Evolutionary conservation across 2,329 filamentous ascomycete genomes (phyloP).

Genomic region (Ophiostoma populinum): DNA sequence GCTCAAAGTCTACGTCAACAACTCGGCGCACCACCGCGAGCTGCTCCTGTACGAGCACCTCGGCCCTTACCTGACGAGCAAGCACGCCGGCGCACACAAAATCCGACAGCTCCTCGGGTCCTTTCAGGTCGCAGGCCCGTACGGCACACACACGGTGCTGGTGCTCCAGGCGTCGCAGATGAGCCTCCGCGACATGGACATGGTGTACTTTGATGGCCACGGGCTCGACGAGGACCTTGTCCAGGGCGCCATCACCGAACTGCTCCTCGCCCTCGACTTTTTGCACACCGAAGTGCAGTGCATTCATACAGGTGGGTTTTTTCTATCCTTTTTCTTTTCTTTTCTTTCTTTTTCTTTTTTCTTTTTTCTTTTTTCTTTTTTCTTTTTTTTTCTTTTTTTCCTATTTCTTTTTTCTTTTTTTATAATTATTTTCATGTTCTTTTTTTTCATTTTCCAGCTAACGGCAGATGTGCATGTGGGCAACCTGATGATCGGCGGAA

Average conservation of each 20-base stretch:
- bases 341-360: background rate
- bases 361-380: background rate
- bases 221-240: background rate
- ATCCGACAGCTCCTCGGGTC: background rate
- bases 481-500: slow-evolving; percentile 1
- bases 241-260: background rate
- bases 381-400: background rate
- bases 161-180: background rate
- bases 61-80: background rate
- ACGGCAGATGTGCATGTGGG: background rate
- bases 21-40: background rate
- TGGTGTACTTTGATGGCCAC: background rate
- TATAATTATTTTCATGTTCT: background rate
- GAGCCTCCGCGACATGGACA: background rate
- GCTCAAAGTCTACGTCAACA: slow-evolving; percentile 1
- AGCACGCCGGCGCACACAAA: background rate
- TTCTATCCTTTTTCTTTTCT: background rate
- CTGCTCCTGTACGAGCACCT: background rate
- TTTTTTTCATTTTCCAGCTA: too few relatives aligned
- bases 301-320: background rate
- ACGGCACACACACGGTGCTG: background rate
- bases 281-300: background rate
- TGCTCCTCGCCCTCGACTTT: background rate
- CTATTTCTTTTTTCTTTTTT: background rate
- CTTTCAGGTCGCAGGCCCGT: background rate